Percentiles rank a stretch among this genome's conserved stretches.
phyloP scores from a whole-genome alignment of 2,329 filamentous ascomycete genomes.

The Xylariaceae sp. region DNA sequence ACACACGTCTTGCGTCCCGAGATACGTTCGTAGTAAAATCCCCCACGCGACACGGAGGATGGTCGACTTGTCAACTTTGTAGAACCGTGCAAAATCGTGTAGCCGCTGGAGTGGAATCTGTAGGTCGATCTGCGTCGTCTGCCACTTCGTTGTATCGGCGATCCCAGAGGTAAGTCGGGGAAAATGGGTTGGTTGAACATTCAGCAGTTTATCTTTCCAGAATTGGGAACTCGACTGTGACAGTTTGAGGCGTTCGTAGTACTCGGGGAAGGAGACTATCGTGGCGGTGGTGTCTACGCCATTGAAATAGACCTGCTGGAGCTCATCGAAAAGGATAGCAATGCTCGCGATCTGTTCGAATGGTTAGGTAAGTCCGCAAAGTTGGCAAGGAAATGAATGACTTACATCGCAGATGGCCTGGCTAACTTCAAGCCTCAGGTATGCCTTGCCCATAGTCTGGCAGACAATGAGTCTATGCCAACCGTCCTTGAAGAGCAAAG shows the following conservation, averaged over 20 bases:
- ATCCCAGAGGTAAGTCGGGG: conserved; percentile 35
- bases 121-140: conserved; percentile 37
- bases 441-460: conserved; percentile 38
- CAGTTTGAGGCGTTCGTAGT: conserved; percentile 35
- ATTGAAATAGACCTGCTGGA: conserved; percentile 41
- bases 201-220: conserved; percentile 40
- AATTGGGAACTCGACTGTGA: conserved; percentile 39
- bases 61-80: conserved; percentile 42
- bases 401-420: conserved; percentile 46
- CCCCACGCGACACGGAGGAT: conserved; percentile 57
- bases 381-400: neutral
- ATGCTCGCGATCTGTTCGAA: conserved; percentile 35
- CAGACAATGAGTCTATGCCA: conserved; percentile 49
- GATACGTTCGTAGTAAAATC: conserved; percentile 50
- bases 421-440: conserved; percentile 47
- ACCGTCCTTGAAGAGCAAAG: conserved; percentile 34
- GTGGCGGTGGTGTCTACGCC: conserved; percentile 33
- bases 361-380: conserved; percentile 1
- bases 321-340: conserved; percentile 42
- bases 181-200: conserved; percentile 41
- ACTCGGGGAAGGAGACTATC: conserved; percentile 36
- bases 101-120: conserved; percentile 38
- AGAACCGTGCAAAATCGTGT: conserved; percentile 40
- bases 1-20: conserved; percentile 46
- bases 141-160: conserved; percentile 26